These are phyloP conservation scores for Boletus subparvulus DNA, from an alignment of 768 basidiomycete genomes.

Conservation along the genomic window DNA sequence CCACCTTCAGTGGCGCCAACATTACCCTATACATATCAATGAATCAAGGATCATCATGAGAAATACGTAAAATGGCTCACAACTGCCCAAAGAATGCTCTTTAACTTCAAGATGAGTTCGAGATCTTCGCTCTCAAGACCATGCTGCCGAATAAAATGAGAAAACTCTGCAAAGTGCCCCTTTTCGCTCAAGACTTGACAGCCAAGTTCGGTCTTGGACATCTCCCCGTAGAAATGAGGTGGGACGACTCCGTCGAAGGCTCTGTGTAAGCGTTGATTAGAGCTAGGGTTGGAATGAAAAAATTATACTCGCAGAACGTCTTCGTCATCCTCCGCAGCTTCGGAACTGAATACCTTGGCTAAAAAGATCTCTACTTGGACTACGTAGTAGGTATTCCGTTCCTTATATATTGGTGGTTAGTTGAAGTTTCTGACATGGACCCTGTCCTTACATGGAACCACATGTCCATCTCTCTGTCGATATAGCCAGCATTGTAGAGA, in stretches of 20 bases:
- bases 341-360: conserved; percentile 67
- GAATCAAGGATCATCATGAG: background rate
- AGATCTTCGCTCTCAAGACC: conserved; percentile 80
- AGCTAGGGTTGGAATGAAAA: background rate
- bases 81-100: conserved; percentile 96
- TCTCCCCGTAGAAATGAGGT: conserved; percentile 96
- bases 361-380: conserved; percentile 93
- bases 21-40: conserved; percentile 64
- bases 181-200: conserved; percentile 89
- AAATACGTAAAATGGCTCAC: conserved; percentile 49
- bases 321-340: conserved; percentile 60
- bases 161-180: conserved; percentile 88
- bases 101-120: conserved; percentile 83
- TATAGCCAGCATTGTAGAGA: conserved; percentile 87
- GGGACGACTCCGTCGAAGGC: conserved; percentile 86
- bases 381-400: conserved; percentile 90
- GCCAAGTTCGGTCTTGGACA: conserved; percentile 94
- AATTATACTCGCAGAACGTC: conserved; percentile 49
- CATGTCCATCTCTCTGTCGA: conserved; percentile 90
- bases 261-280: conserved; percentile 33
- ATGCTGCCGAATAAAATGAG: conserved; percentile 86
- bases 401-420: conserved; percentile 48
- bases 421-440: background rate
- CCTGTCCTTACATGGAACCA: conserved; percentile 82
- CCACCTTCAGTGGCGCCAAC: conserved; percentile 90